A percentile compares a stretch with the other conserved stretches of the same genome.
These are phyloP conservation scores for Saraca asoca DNA, from an alignment of 331 rosid species.

Conservation along the genomic window DNA sequence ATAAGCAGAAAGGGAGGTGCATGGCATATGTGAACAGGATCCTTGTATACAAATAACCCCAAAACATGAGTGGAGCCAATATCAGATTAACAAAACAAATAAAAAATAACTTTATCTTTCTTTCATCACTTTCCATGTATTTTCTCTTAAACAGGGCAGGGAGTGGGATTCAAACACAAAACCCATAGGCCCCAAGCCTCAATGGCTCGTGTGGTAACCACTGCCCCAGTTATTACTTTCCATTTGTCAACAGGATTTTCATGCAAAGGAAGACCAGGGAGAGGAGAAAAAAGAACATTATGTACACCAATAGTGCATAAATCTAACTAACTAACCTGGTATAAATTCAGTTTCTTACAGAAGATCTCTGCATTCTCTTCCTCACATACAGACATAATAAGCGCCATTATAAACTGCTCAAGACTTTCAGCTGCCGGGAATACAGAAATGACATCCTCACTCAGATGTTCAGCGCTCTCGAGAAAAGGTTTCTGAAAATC, in stretches of 20 bases:
- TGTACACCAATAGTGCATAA: neutral
- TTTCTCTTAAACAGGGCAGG: too few species aligned
- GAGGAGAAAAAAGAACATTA: neutral
- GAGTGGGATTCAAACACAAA: too few species aligned
- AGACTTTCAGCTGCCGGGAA: conserved; percentile 95
- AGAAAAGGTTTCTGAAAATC: conserved; percentile 85
- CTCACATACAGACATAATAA: conserved; percentile 67
- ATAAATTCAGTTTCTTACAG: conserved; percentile 70
- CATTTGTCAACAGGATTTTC: neutral
- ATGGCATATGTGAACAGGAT: conserved; percentile 9
- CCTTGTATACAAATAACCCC: conserved; percentile 9
- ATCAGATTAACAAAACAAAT: neutral
- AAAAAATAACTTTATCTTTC: conserved; percentile 12
- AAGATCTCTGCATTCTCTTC: conserved; percentile 75
- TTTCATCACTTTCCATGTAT: neutral
- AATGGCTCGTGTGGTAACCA: too few species aligned
- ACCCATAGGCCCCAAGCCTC: too few species aligned
- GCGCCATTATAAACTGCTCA: conserved; percentile 78
- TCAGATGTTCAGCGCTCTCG: conserved; percentile 82
- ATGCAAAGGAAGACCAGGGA: conserved; percentile 17
- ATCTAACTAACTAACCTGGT: conserved; percentile 60
- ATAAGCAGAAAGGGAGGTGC: conserved; percentile 19
- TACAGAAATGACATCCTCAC: conserved; percentile 89
- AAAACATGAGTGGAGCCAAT: conserved; percentile 22
- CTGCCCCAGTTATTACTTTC: too few species aligned